Evolutionary conservation across 129 eudicot genomes (phyloP), one percentile per base, ranked within the genome.

Genomic region (Artemisia annua): DNA sequence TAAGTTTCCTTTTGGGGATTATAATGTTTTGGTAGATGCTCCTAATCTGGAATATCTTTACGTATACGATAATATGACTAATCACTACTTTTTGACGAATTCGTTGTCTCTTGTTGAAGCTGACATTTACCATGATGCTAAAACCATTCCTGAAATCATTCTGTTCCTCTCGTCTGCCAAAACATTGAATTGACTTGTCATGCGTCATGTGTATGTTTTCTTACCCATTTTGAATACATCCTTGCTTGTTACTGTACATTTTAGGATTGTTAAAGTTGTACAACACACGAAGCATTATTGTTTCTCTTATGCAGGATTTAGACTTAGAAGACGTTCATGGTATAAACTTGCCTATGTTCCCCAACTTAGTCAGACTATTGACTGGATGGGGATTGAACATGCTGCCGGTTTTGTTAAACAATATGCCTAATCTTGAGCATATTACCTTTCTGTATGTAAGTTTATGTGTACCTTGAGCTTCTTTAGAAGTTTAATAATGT

Each of bases 341-440:
- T 50, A 49, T 69, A 30, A 43, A 15, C 72, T 50, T 71, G 22
- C 77, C 67, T 17, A 20, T 24, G 19, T 78, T 78, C 77, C 51
- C 18, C 24, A 78, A 70, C 67, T 58, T 78, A 77, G 72, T 63
- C 19, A 71, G 44, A 62, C 24, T 78, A 39, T 66, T 44, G 66
- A 52, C 16, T 18, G 30, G 43, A 18, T 9, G 44, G 6, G 67
- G 72, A 49, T 71, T 77, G 82, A n/a, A 18, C 35, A 35, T 18
- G 58, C 60, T 78, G 43, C 50, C 53, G 8, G 10, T 12, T 54
- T 66, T 78, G 18, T 17, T 78, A 51, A 5, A 70, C 12, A 43
- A n/a, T 24, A 78, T 63, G 77, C 82, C 82, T 22, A 78, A 71
- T 54, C 82, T 78, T 28, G 82, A 78, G 72, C 77, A 20, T 20